phyloP scores from a whole-genome alignment of 345 rosid genomes.

The Heritiera littoralis region DNA sequence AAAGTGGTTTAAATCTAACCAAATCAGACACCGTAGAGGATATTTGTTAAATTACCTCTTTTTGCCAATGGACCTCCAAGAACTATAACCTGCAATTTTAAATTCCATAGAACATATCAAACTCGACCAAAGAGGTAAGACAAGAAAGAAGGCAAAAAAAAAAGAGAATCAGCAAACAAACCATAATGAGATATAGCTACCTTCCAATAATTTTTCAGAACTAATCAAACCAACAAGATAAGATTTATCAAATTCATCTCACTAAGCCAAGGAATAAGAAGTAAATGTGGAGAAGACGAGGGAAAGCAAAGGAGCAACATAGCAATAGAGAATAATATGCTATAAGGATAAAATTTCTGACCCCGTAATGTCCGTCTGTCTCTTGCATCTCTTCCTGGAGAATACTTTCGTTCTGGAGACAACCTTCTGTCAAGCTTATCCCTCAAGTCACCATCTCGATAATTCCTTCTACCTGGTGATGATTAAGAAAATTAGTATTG shows the following conservation, averaged over 20 bases:
- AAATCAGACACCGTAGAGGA: not conserved
- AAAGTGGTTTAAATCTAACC: not conserved
- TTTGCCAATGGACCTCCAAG: constrained; percentile 53
- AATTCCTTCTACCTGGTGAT: constrained; percentile 61
- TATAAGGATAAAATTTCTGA: constrained; percentile 36
- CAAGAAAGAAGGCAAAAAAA: constrained; percentile 8
- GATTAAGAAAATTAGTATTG: constrained; percentile 28
- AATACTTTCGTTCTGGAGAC: constrained; percentile 62
- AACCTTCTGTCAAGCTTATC: constrained; percentile 70
- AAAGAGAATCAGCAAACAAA: not conserved
- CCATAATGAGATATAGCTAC: not conserved
- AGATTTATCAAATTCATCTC: constrained; percentile 13
- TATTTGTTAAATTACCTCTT: constrained; percentile 46
- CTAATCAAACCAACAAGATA: not conserved
- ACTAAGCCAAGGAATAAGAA: constrained; percentile 1
- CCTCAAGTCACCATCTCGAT: constrained; percentile 75
- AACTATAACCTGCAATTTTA: constrained; percentile 65
- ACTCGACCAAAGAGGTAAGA: constrained; percentile 23
- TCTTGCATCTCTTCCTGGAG: constrained; percentile 56
- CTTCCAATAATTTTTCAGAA: not conserved
- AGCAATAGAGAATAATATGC: not conserved
- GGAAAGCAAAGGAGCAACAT: not conserved
- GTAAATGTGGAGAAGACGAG: not conserved
- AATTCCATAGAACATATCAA: constrained; percentile 18
- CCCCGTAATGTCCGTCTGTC: constrained; percentile 46